Evolutionary conservation across 2,329 filamentous ascomycete species (phyloP), one percentile per base, ranked within the genome.

Genomic region (Apiospora saccharicola): DNA sequence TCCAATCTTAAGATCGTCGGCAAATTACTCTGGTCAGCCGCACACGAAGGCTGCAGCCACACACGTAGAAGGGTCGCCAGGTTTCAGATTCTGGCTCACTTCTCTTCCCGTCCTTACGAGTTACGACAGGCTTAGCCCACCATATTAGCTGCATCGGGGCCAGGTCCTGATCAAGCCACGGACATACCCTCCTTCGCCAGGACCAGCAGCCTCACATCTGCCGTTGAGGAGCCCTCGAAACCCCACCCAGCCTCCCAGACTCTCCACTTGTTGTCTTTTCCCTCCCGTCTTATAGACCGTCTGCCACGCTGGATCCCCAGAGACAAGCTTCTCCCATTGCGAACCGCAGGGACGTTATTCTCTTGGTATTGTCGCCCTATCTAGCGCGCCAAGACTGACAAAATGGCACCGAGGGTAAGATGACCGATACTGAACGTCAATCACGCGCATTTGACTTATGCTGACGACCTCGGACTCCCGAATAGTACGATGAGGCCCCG

Each of bases 401-500:
- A n/a, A 24, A 64, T 64, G 67, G 41, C 67, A 47, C 67, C 67
- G 4, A 46, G 67, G 26, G 67, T 68, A 34, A 46, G 67, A n/a
- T 14, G 1, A 51, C 4, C 4, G 49, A 26, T 13, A 24, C 30
- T 13, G 19, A 34, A 64, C 10, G n/a, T 6, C 19, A 24, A 19
- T 41, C 12, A 22, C 57, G n/a, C 53, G 19, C 57, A 41, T n/a
- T 41, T 22, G 22, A 41, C 7, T 41, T 13, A 41, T 64, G 19
- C 57, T 64, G 34, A 64, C 57, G 22, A n/a, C 19, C 22, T 41
- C 19, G 57, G 22, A 16, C 34, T 14, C 16, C 8, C 57, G 16
- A 41, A 30, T 26, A 81, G 79, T 79, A 79, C 70, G 76, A 80
- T 57, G 79, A 80, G 57, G 79, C 79, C n/a, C 79, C 79, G 37